Evolutionary conservation across 768 basidiomycete species (phyloP).

Genomic region (Dentipellis sp.): DNA sequence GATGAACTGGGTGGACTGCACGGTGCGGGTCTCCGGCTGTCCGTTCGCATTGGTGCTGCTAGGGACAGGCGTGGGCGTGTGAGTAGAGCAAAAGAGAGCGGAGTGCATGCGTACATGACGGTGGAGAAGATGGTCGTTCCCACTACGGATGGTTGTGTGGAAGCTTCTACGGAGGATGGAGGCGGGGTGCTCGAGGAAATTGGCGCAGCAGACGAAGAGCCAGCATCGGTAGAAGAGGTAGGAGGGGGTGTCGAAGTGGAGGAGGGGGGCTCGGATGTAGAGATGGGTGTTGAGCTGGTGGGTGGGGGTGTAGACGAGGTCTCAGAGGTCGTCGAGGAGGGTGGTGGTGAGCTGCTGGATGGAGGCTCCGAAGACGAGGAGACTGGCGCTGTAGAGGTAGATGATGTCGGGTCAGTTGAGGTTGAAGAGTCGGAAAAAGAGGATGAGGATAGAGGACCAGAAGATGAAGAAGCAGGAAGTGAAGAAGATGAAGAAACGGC

Average conservation of each 20-base stretch:
- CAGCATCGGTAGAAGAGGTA: background rate
- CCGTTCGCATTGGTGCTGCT: constrained; percentile 10
- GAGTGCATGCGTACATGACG: background rate
- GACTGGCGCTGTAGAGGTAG: background rate
- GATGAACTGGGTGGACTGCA: constrained; percentile 15
- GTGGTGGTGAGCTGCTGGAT: constrained; percentile 1
- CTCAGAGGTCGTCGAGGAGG: background rate
- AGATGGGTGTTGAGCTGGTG: background rate
- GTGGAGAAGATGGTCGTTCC: background rate
- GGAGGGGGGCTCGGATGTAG: background rate
- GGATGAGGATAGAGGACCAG: background rate
- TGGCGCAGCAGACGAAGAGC: constrained; percentile 1
- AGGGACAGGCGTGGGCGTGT: background rate
- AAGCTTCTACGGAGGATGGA: background rate
- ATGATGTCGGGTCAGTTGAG: background rate
- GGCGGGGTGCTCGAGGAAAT: background rate
- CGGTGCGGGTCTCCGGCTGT: constrained; percentile 4
- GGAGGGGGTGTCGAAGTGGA: background rate
- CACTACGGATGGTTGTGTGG: background rate
- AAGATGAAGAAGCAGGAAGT: background rate
- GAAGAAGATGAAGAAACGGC: constrained; percentile 1
- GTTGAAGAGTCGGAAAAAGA: background rate
- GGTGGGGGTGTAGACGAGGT: background rate
- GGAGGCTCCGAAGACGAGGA: background rate
- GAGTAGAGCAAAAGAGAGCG: background rate